Conservation (phyloP, 2,329 filamentous ascomycete genomes). For the Uncinocarpus reesii region DNA sequence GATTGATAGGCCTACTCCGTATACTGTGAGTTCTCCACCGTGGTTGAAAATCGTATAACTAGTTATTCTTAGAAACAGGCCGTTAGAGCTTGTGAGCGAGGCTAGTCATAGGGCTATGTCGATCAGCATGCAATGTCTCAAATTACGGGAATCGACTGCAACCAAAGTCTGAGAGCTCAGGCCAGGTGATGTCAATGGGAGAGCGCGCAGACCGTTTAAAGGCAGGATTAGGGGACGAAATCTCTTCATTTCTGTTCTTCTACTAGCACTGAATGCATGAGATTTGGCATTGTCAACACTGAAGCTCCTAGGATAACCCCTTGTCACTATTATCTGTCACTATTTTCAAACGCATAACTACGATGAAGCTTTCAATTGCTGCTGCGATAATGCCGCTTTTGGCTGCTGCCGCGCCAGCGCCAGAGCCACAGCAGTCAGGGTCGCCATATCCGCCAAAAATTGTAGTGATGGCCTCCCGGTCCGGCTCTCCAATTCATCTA, state of each 20-base stretch:
- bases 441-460: constrained; percentile 17
- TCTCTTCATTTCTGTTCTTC: no score
- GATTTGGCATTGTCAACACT: no score
- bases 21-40: background rate
- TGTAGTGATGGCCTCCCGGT: constrained; percentile 21
- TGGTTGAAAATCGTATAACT: background rate
- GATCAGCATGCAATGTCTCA: constrained; percentile 1
- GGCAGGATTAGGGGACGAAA: no score
- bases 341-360: no score
- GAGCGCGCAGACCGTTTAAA: no score
- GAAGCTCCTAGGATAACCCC: no score
- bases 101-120: background rate
- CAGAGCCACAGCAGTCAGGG: background rate
- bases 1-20: no score
- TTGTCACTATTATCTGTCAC: no score
- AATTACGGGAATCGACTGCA: background rate
- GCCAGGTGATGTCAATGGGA: background rate
- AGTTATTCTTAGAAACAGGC: background rate
- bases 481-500: constrained; percentile 34
- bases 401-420: constrained; percentile 12
- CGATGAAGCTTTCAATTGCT: constrained; percentile 9
- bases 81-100: background rate
- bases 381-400: constrained; percentile 13
- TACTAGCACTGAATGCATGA: no score
- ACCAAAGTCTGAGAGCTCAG: background rate